phyloP scores from a whole-genome alignment of 2,329 filamentous ascomycete species.

The Fusarium subtropicale region DNA sequence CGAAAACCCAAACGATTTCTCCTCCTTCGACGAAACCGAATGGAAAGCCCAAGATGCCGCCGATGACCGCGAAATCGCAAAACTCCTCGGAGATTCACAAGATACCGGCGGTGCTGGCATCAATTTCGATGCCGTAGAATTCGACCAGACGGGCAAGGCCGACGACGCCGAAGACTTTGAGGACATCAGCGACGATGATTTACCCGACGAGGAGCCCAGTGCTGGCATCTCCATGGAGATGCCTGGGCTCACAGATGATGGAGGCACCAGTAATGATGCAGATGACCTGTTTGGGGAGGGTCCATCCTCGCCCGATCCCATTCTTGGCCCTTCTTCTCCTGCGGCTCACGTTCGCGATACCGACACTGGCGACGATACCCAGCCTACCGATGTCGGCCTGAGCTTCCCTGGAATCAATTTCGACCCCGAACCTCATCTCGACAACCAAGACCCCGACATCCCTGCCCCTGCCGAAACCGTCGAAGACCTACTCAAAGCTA shows the following conservation, averaged over 20 bases:
- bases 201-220: slow-evolving; percentile 77
- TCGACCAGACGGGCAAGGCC: slow-evolving; percentile 81
- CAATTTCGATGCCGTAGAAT: slow-evolving; percentile 59
- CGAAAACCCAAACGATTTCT: slow-evolving; percentile 44
- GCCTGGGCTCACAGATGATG: slow-evolving; percentile 69
- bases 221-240: slow-evolving; percentile 58
- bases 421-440: slow-evolving; percentile 58
- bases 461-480: slow-evolving; percentile 78
- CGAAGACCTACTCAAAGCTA: slow-evolving; percentile 79
- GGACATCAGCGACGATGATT: slow-evolving; percentile 91
- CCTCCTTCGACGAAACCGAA: slow-evolving; percentile 51
- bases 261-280: slow-evolving; percentile 68
- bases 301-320: slow-evolving; percentile 61
- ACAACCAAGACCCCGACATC: slow-evolving; percentile 71
- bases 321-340: slow-evolving; percentile 59
- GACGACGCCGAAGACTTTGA: slow-evolving; percentile 92
- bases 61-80: slow-evolving; percentile 62
- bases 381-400: slow-evolving; percentile 48
- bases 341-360: slow-evolving; percentile 57
- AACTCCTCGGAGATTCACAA: slow-evolving; percentile 58
- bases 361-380: slow-evolving; percentile 52
- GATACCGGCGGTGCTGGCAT: slow-evolving; percentile 54
- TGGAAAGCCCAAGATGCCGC: slow-evolving; percentile 60
- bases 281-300: slow-evolving; percentile 78
- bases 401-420: slow-evolving; percentile 61